Percentiles rank a stretch among this genome's conserved stretches.
These are phyloP conservation scores for Hortiboletus flavorubellus DNA, from an alignment of 768 basidiomycete species.

Conservation along the genomic window DNA sequence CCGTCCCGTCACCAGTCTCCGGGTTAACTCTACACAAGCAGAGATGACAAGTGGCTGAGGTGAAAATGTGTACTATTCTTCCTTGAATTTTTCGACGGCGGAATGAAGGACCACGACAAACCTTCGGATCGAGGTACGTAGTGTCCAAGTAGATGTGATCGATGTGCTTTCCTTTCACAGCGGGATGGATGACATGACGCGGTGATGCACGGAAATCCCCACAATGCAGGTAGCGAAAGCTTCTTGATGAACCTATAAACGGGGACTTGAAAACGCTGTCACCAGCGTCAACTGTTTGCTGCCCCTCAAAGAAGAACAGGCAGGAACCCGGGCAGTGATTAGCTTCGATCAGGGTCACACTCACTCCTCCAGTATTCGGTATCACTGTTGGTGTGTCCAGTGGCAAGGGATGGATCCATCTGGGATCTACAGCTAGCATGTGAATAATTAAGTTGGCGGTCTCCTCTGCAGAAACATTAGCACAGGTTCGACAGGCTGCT, in stretches of 20 bases:
- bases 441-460: slow-evolving; percentile 91
- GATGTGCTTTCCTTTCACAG: slow-evolving; percentile 73
- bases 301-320: slow-evolving; percentile 91
- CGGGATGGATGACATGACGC: slow-evolving; percentile 79
- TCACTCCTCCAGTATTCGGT: slow-evolving; percentile 81
- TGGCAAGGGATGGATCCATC: slow-evolving; percentile 87
- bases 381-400: slow-evolving; percentile 72
- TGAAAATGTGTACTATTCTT: slow-evolving; percentile 80
- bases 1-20: slow-evolving; percentile 48
- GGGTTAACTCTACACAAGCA: slow-evolving; percentile 85
- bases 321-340: slow-evolving; percentile 98
- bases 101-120: slow-evolving; percentile 16
- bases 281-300: slow-evolving; percentile 84
- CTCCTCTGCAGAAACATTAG: slow-evolving; percentile 40
- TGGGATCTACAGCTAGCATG: slow-evolving; percentile 83
- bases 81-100: not conserved
- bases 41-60: slow-evolving; percentile 92
- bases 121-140: slow-evolving; percentile 90
- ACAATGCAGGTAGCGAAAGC: slow-evolving; percentile 92
- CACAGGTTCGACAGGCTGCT: not conserved
- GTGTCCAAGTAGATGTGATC: slow-evolving; percentile 95
- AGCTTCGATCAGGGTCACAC: slow-evolving; percentile 93
- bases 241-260: slow-evolving; percentile 61
- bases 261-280: slow-evolving; percentile 74
- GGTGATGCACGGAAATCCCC: slow-evolving; percentile 94